Percentiles rank a stretch among this genome's conserved stretches.
Evolutionary conservation across 2,329 filamentous ascomycete genomes (phyloP).

Genomic region (Diaporthe destruens): DNA sequence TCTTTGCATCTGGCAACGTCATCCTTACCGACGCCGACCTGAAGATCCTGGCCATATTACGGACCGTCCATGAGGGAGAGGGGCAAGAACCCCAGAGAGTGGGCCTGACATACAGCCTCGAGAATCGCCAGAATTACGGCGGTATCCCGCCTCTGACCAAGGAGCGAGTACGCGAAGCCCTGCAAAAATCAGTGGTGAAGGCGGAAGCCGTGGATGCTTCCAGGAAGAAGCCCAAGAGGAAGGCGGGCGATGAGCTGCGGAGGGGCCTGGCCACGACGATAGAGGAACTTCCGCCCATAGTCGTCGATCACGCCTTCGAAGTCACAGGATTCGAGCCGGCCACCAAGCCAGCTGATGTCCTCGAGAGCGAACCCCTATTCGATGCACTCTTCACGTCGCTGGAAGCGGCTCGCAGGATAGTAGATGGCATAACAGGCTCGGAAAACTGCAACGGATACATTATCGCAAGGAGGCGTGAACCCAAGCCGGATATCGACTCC

Average conservation of each 20-base stretch:
- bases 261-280: conserved; percentile 87
- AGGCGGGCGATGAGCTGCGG: conserved; percentile 79
- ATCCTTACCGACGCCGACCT: conserved; percentile 89
- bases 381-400: conserved; percentile 77
- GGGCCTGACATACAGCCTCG: conserved; percentile 82
- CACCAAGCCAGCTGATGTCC: conserved; percentile 74
- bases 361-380: conserved; percentile 74
- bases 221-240: conserved; percentile 78
- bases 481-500: conserved; percentile 41
- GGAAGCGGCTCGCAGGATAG: conserved; percentile 75
- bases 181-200: conserved; percentile 75
- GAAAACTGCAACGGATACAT: conserved; percentile 85
- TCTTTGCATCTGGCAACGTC: conserved; percentile 96
- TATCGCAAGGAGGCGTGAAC: conserved; percentile 74
- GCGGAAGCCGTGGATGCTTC: conserved; percentile 62
- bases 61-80: conserved; percentile 83
- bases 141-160: conserved; percentile 81
- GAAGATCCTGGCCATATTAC: conserved; percentile 83
- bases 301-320: conserved; percentile 88
- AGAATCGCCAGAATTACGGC: conserved; percentile 85
- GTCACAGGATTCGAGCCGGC: conserved; percentile 77
- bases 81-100: conserved; percentile 86
- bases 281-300: conserved; percentile 86
- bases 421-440: conserved; percentile 76
- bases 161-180: conserved; percentile 76